Evolutionary conservation across 192 early-diverging fungal species (phyloP).

Genomic region (Pilaira anomala): DNA sequence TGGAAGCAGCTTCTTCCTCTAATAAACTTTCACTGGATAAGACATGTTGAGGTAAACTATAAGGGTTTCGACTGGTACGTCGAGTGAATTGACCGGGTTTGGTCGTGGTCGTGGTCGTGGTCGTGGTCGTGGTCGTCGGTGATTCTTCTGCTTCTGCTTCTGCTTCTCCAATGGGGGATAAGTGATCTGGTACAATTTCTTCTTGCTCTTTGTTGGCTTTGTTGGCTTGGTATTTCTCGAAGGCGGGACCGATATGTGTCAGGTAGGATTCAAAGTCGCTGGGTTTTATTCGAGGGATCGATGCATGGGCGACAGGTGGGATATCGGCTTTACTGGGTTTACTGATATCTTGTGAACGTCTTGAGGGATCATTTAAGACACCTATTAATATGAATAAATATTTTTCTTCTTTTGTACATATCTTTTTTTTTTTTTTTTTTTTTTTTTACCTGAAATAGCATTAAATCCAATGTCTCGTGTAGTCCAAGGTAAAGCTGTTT

Average conservation of each 20-base stretch:
- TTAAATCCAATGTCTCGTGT: slow-evolving; percentile 76
- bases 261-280: slow-evolving; percentile 89
- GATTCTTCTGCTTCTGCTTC: slow-evolving; percentile 30
- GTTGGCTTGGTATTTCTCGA: slow-evolving; percentile 79
- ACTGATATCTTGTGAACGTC: slow-evolving; percentile 38
- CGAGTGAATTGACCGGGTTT: background rate
- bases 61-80: slow-evolving; percentile 48
- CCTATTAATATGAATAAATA: slow-evolving; percentile 43
- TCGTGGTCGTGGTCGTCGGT: too few relatives aligned
- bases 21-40: slow-evolving; percentile 33
- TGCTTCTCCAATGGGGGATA: slow-evolving; percentile 40
- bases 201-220: slow-evolving; percentile 46
- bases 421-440: slow-evolving; percentile 1
- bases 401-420: background rate
- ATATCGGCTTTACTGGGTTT: slow-evolving; percentile 58
- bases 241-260: slow-evolving; percentile 64
- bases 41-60: slow-evolving; percentile 40
- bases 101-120: too few relatives aligned
- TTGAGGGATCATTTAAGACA: slow-evolving; percentile 69
- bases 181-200: slow-evolving; percentile 31
- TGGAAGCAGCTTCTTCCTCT: slow-evolving; percentile 31
- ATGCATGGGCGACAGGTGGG: slow-evolving; percentile 52
- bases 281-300: slow-evolving; percentile 63
- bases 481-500: slow-evolving; percentile 58
- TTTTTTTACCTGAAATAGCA: slow-evolving; percentile 56